Percentiles rank a stretch among this genome's conserved stretches.
Conservation (phyloP, 2,329 filamentous ascomycete species). For the Colletotrichum limetticola region DNA sequence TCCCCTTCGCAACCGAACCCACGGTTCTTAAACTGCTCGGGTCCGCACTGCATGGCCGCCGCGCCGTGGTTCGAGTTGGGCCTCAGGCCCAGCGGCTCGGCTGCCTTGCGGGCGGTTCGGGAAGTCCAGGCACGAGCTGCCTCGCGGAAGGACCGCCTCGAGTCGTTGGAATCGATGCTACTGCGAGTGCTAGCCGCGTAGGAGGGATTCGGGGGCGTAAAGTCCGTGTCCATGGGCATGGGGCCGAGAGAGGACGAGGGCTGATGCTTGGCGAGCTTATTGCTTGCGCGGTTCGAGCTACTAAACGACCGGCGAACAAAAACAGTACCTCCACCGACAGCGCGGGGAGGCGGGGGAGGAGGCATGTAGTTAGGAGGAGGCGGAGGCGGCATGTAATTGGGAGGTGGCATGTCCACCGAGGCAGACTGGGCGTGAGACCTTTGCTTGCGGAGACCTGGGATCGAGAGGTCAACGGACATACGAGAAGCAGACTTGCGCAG, state of each 20-base stretch:
- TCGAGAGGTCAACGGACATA: conserved; percentile 51
- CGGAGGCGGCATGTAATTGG: conserved; percentile 34
- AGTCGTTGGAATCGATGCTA: conserved; percentile 35
- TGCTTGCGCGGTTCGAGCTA: conserved; percentile 35
- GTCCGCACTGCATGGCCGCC: conserved; percentile 56
- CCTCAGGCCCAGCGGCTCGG: conserved; percentile 49
- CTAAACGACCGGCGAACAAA: conserved; percentile 32
- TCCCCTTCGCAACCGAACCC: conserved; percentile 27
- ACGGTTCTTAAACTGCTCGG: conserved; percentile 49
- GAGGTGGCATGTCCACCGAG: conserved; percentile 43
- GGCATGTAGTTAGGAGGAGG: conserved; percentile 30
- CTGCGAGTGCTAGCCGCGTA: conserved; percentile 29
- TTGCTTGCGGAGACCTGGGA: conserved; percentile 46
- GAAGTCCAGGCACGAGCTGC: conserved; percentile 24
- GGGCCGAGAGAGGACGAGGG: conserved; percentile 20
- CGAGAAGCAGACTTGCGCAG: conserved; percentile 62
- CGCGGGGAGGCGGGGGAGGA: conserved; percentile 23
- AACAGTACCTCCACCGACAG: conserved; percentile 8
- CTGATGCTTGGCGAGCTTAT: conserved; percentile 42
- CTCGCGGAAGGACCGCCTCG: conserved; percentile 24
- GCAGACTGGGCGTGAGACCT: conserved; percentile 37
- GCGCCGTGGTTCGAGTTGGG: conserved; percentile 60
- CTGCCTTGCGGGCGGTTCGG: conserved; percentile 29
- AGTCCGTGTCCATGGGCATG: conserved; percentile 19
- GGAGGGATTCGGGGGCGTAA: conserved; percentile 10